Percentiles rank a stretch among this genome's conserved stretches.
Conservation (phyloP, 2,329 filamentous ascomycete species). For the Pseudocercospora eumusae region DNA sequence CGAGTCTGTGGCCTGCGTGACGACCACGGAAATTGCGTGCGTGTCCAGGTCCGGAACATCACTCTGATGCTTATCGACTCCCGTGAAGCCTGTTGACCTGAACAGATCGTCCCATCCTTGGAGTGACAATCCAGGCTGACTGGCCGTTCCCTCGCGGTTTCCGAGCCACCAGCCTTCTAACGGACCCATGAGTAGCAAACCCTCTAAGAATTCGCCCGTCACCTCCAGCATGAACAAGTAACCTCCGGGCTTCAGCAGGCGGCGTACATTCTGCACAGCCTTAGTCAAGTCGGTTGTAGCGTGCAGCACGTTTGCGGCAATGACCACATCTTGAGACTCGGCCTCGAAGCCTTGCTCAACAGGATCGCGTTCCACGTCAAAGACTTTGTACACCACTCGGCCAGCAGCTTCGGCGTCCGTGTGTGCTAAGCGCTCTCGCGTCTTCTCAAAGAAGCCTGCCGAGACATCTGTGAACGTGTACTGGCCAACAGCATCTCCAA, state of each 20-base stretch:
- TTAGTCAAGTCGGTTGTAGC: constrained; percentile 28
- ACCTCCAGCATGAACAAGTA: constrained; percentile 32
- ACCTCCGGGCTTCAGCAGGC: constrained; percentile 35
- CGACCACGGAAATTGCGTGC: constrained; percentile 25
- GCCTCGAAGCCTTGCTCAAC: constrained; percentile 41
- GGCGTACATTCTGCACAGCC: constrained; percentile 30
- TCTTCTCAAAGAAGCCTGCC: constrained; percentile 45
- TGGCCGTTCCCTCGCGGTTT: constrained; percentile 34
- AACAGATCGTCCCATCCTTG: constrained; percentile 41
- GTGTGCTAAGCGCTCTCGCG: constrained; percentile 27
- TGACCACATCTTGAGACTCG: constrained; percentile 32
- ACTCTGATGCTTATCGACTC: constrained; percentile 32
- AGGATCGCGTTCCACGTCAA: constrained; percentile 39
- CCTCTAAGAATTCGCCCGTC: constrained; percentile 23
- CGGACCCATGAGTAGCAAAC: constrained; percentile 22
- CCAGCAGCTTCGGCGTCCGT: constrained; percentile 23
- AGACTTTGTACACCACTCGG: constrained; percentile 37
- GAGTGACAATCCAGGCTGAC: constrained; percentile 34
- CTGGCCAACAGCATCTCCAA: constrained; percentile 40
- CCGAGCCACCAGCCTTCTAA: constrained; percentile 25
- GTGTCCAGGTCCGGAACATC: constrained; percentile 21
- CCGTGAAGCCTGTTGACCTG: constrained; percentile 40
- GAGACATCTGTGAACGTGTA: constrained; percentile 54
- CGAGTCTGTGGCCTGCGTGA: constrained; percentile 24
- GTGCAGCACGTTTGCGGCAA: constrained; percentile 35